phyloP scores from a whole-genome alignment of 192 early-diverging fungal genomes.

The Chytriomyces sp. region DNA sequence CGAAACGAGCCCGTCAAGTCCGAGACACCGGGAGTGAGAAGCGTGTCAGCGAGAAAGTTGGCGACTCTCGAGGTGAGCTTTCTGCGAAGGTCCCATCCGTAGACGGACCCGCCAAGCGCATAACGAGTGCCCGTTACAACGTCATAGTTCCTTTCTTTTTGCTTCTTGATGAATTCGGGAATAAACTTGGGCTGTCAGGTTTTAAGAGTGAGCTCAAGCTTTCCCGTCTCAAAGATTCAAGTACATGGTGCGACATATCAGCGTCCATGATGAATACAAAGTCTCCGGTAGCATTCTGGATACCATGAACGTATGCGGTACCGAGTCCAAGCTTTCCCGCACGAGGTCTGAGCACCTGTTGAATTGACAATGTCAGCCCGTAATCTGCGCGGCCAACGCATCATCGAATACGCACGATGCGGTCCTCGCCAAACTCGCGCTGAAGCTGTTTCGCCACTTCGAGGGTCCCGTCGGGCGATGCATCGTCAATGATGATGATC shows the following conservation, averaged over 20 bases:
- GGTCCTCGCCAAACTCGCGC: constrained; percentile 80
- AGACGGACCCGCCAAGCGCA: constrained; percentile 83
- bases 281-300: constrained; percentile 91
- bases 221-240: background rate
- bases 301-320: constrained; percentile 94
- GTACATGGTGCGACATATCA: constrained; percentile 97
- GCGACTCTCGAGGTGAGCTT: constrained; percentile 96
- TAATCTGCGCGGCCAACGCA: too few species aligned
- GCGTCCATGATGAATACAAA: constrained; percentile 98
- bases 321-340: constrained; percentile 95
- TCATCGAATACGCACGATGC: constrained; percentile 87
- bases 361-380: too few species aligned
- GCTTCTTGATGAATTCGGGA: constrained; percentile 87
- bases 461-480: constrained; percentile 91
- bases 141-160: constrained; percentile 82
- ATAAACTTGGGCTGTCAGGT: constrained; percentile 91
- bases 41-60: constrained; percentile 87
- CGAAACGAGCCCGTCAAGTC: constrained; percentile 96
- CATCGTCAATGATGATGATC: constrained; percentile 96
- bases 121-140: constrained; percentile 96
- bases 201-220: background rate
- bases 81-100: constrained; percentile 95
- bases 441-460: constrained; percentile 91
- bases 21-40: constrained; percentile 87
- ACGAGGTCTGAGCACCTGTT: constrained; percentile 83